Evolutionary conservation across 1,139 yeast species (phyloP).

Genomic region (Nakaseomyces delphensis): DNA sequence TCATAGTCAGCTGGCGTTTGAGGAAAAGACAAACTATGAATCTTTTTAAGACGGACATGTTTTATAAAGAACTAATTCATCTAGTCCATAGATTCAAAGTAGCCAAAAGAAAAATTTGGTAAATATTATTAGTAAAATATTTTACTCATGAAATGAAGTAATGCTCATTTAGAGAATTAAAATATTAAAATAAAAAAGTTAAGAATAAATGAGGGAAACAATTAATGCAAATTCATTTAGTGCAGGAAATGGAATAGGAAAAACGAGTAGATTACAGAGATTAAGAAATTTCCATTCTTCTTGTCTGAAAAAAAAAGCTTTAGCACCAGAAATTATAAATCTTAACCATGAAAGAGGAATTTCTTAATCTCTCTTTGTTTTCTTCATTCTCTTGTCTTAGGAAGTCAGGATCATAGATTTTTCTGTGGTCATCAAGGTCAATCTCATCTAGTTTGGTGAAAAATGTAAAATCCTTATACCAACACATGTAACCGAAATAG

Average conservation of each 20-base stretch:
- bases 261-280: not conserved
- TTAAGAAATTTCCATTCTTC: not conserved
- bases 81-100: no score
- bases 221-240: not conserved
- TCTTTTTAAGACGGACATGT: no score
- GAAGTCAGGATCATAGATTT: slow-evolving; percentile 46
- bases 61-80: no score
- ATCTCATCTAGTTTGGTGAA: slow-evolving; percentile 39
- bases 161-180: no score
- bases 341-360: slow-evolving; percentile 34
- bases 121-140: no score
- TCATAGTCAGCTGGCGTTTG: no score
- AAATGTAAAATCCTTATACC: slow-evolving; percentile 39
- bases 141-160: not conserved
- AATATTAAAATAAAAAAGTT: not conserved
- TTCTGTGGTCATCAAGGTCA: slow-evolving; percentile 48
- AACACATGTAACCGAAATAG: slow-evolving; percentile 45
- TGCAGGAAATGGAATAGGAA: not conserved
- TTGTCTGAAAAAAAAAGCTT: slow-evolving; percentile 4
- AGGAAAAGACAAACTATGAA: no score
- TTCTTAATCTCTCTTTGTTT: slow-evolving; percentile 36
- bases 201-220: not conserved
- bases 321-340: slow-evolving; percentile 43
- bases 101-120: no score
- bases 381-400: slow-evolving; percentile 44